These are phyloP conservation scores for Diaporthe ilicicola DNA, from an alignment of 2,329 filamentous ascomycete species.

Conservation along the genomic window DNA sequence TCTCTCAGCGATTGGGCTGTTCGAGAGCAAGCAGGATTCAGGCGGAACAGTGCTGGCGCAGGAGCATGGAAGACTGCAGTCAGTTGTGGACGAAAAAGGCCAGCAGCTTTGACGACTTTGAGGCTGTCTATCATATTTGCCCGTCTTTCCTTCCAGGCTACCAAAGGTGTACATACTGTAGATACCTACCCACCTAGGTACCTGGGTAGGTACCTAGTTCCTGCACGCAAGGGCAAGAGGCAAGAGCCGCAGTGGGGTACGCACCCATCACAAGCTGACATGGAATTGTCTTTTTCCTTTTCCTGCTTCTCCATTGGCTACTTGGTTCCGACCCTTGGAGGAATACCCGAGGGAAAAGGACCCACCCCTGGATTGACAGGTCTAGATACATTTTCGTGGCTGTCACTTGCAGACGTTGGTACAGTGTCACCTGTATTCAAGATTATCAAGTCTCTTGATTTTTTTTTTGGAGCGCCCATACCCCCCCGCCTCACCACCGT, in stretches of 20 bases:
- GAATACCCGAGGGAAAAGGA: not conserved
- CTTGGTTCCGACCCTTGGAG: not conserved
- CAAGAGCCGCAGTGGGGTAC: conserved; percentile 11
- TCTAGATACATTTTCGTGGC: not conserved
- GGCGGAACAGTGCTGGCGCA: not conserved
- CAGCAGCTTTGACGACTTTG: not conserved
- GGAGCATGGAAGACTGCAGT: not conserved
- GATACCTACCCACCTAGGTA: not conserved
- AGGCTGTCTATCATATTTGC: not conserved
- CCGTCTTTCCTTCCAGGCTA: not conserved
- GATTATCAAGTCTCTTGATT: not conserved
- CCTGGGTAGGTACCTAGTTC: not conserved
- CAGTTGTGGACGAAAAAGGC: not conserved
- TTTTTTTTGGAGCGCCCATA: too few relatives aligned
- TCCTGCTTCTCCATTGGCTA: not conserved
- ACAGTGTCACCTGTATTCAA: too few relatives aligned
- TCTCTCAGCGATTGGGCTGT: not conserved
- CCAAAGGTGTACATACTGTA: not conserved
- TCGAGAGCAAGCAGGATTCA: too few relatives aligned
- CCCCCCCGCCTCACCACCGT: too few relatives aligned
- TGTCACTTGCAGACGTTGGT: conserved; percentile 1
- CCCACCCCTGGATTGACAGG: not conserved
- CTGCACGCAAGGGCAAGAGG: not conserved
- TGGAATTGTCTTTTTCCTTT: not conserved
- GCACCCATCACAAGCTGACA: conserved; percentile 11